Conservation (phyloP, 2,329 filamentous ascomycete species). For the Alternaria rosae region DNA sequence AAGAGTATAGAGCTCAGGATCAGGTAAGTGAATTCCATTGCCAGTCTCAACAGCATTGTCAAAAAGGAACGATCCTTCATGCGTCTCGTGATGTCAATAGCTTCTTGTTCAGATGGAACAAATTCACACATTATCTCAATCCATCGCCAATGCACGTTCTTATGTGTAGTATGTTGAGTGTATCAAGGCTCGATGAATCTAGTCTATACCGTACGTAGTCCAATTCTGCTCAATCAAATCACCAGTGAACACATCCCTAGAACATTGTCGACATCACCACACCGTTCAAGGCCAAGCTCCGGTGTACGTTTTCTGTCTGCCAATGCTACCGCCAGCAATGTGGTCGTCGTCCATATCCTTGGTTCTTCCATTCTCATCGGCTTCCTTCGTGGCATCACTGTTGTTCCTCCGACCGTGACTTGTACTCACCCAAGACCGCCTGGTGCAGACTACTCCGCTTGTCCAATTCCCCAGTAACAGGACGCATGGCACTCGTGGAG, state of each 20-base stretch:
- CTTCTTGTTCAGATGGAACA: neutral
- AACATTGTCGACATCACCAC: neutral
- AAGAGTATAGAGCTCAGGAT: neutral
- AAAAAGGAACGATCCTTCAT: neutral
- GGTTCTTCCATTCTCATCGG: neutral
- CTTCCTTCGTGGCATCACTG: neutral
- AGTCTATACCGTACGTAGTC: neutral
- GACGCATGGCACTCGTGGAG: neutral
- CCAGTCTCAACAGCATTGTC: neutral
- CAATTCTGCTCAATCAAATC: neutral
- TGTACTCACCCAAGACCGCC: neutral
- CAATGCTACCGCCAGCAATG: neutral
- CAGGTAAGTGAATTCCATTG: neutral
- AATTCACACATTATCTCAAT: neutral
- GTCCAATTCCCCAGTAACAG: neutral
- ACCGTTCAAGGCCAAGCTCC: constrained; percentile 5
- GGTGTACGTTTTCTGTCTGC: neutral
- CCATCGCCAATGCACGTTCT: neutral
- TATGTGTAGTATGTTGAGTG: neutral
- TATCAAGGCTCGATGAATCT: neutral
- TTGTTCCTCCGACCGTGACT: neutral
- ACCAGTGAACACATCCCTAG: neutral
- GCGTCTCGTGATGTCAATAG: neutral
- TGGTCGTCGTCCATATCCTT: neutral
- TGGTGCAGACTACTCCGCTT: constrained; percentile 3